Evolutionary conservation across 805 yeast species (phyloP).

Genomic region (Cyberlindnera subsufficiens): DNA sequence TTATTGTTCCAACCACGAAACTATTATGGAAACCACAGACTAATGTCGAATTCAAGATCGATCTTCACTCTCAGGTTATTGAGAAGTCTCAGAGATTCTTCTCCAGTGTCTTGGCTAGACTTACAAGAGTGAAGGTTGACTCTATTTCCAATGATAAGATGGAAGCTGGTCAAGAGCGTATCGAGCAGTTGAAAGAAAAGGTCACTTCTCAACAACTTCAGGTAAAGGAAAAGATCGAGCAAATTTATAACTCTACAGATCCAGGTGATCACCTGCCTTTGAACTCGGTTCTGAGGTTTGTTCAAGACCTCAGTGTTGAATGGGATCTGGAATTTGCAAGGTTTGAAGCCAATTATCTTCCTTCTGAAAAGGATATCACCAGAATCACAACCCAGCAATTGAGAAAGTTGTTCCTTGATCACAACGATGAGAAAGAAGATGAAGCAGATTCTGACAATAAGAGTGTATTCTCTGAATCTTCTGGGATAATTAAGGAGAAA

Average conservation of each 20-base stretch:
- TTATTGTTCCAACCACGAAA: slow-evolving; percentile 69
- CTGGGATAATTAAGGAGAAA: slow-evolving; percentile 10
- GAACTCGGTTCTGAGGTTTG: slow-evolving; percentile 59
- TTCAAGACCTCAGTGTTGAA: slow-evolving; percentile 75
- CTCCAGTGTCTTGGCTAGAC: slow-evolving; percentile 61
- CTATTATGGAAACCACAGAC: slow-evolving; percentile 67
- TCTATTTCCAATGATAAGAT: slow-evolving; percentile 65
- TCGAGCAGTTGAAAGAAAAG: slow-evolving; percentile 50
- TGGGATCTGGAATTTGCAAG: slow-evolving; percentile 85
- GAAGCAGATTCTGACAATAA: slow-evolving; percentile 11
- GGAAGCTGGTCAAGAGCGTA: slow-evolving; percentile 57
- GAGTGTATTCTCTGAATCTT: slow-evolving; percentile 2
- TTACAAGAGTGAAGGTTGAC: slow-evolving; percentile 71
- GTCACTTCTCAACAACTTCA: slow-evolving; percentile 45
- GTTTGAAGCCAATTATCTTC: slow-evolving; percentile 74
- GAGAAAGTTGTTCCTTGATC: slow-evolving; percentile 63
- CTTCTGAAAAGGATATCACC: slow-evolving; percentile 90
- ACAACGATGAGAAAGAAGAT: slow-evolving; percentile 25
- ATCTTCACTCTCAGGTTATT: slow-evolving; percentile 48
- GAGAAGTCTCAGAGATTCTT: slow-evolving; percentile 57
- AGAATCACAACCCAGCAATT: slow-evolving; percentile 85
- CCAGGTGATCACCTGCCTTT: slow-evolving; percentile 66
- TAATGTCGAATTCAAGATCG: slow-evolving; percentile 63
- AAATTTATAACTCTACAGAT: slow-evolving; percentile 46
- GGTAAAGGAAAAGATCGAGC: slow-evolving; percentile 40